Percentiles rank a stretch among this genome's conserved stretches.
These are phyloP conservation scores for Zopfia rhizophila DNA, from an alignment of 2,329 filamentous ascomycete species.

Conservation along the genomic window DNA sequence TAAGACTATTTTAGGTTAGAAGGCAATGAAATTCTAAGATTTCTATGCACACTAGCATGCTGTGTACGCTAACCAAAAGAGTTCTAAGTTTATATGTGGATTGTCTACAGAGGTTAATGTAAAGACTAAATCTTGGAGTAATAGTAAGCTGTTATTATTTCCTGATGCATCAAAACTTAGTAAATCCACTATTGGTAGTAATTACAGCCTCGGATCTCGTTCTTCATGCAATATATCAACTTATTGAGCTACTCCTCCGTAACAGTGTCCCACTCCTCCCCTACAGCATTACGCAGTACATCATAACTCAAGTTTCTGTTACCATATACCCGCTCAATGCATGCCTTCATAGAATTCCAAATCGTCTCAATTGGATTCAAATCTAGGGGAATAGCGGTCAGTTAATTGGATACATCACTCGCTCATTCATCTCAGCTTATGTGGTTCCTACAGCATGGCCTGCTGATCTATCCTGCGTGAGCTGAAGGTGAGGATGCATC, in stretches of 20 bases:
- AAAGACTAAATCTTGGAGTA: too few relatives aligned
- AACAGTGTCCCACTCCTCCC: constrained; percentile 2
- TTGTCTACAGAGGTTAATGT: too few relatives aligned
- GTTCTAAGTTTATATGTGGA: too few relatives aligned
- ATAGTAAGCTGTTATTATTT: too few relatives aligned
- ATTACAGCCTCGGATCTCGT: constrained; percentile 12
- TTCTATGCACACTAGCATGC: too few relatives aligned
- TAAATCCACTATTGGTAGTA: neutral
- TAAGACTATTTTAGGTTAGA: too few relatives aligned
- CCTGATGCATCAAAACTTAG: neutral
- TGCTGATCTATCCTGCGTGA: constrained; percentile 20
- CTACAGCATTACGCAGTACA: neutral
- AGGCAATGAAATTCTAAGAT: too few relatives aligned
- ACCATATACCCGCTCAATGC: constrained; percentile 8
- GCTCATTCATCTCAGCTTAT: constrained; percentile 3
- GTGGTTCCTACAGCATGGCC: constrained; percentile 1
- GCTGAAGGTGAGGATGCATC: constrained; percentile 6
- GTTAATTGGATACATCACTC: constrained; percentile 2
- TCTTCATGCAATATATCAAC: too few relatives aligned
- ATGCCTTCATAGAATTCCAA: constrained; percentile 18
- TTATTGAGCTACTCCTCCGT: neutral
- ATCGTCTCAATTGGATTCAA: constrained; percentile 20
- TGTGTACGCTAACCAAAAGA: too few relatives aligned
- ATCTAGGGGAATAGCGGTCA: constrained; percentile 18
- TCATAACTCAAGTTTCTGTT: constrained; percentile 2